Conservation (phyloP, 352 stramenopile species). For the Phytopythium oedochilum region DNA sequence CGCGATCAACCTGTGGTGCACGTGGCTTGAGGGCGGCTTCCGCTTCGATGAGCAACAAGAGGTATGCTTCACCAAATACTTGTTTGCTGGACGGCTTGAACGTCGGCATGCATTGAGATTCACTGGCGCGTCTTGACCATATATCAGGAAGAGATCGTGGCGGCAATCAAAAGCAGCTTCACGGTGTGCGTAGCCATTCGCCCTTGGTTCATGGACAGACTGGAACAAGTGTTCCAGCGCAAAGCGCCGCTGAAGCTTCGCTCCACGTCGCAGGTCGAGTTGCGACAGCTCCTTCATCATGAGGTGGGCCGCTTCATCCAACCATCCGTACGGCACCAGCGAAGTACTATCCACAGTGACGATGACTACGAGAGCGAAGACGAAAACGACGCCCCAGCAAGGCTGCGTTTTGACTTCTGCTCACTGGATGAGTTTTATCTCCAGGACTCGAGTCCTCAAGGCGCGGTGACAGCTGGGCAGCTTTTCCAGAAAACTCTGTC, state of each 20-base stretch:
- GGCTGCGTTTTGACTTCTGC: slow-evolving; percentile 27
- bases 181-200: slow-evolving; percentile 26
- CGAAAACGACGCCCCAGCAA: slow-evolving; percentile 21
- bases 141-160: slow-evolving; percentile 48
- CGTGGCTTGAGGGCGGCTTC: slow-evolving; percentile 40
- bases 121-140: not conserved
- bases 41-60: slow-evolving; percentile 58
- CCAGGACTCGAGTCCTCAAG: slow-evolving; percentile 39
- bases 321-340: slow-evolving; percentile 7
- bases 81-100: not conserved
- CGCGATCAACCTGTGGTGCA: slow-evolving; percentile 68
- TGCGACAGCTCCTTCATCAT: slow-evolving; percentile 30
- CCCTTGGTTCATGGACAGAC: slow-evolving; percentile 37
- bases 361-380: slow-evolving; percentile 17
- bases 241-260: slow-evolving; percentile 14
- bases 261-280: slow-evolving; percentile 33
- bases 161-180: slow-evolving; percentile 47
- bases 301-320: slow-evolving; percentile 40
- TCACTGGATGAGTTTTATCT: slow-evolving; percentile 45
- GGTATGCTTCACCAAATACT: slow-evolving; percentile 21
- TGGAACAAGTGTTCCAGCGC: slow-evolving; percentile 31
- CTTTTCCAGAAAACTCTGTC: slow-evolving; percentile 44
- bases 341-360: slow-evolving; percentile 5
- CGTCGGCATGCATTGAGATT: not conserved
- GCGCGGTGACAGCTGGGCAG: slow-evolving; percentile 31